Percentiles rank a stretch among this genome's conserved stretches.
phyloP scores from a whole-genome alignment of 169 alveolate species.

The Cryptosporidium sp. region DNA sequence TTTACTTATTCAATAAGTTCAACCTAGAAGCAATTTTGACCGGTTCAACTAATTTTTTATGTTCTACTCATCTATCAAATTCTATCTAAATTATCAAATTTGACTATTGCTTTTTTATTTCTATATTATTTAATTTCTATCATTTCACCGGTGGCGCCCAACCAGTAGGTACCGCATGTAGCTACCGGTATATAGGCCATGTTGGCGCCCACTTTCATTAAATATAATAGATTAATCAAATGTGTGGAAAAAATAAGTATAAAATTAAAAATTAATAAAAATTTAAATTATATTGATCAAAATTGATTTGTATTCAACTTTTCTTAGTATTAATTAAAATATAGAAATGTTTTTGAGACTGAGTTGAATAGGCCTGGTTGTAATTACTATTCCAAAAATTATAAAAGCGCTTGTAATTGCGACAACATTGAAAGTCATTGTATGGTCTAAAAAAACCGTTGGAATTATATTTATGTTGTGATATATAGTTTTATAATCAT shows the following conservation, averaged over 20 bases:
- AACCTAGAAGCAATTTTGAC: not conserved
- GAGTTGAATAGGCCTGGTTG: constrained; percentile 18
- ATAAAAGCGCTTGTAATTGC: constrained; percentile 61
- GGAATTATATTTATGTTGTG: constrained; percentile 34
- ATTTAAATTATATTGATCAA: no score
- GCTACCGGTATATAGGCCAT: not conserved
- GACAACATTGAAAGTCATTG: constrained; percentile 54
- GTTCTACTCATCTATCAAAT: not conserved
- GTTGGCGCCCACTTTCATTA: not conserved
- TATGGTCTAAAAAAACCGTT: constrained; percentile 17
- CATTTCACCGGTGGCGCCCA: not conserved
- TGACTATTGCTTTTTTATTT: not conserved
- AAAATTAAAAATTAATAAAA: no score
- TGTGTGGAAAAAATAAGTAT: not conserved
- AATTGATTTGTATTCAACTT: not conserved
- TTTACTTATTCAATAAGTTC: not conserved
- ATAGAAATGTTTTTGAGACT: constrained; percentile 1
- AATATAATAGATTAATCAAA: not conserved
- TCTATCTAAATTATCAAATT: constrained; percentile 4
- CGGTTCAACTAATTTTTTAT: not conserved
- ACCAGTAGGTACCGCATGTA: constrained; percentile 34
- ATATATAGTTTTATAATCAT: not conserved
- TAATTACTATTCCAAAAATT: constrained; percentile 42
- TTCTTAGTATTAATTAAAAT: not conserved
- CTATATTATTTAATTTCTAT: not conserved